These are phyloP conservation scores for Iris macrosiphon DNA, from an alignment of 106 monocot species.

Conservation along the genomic window DNA sequence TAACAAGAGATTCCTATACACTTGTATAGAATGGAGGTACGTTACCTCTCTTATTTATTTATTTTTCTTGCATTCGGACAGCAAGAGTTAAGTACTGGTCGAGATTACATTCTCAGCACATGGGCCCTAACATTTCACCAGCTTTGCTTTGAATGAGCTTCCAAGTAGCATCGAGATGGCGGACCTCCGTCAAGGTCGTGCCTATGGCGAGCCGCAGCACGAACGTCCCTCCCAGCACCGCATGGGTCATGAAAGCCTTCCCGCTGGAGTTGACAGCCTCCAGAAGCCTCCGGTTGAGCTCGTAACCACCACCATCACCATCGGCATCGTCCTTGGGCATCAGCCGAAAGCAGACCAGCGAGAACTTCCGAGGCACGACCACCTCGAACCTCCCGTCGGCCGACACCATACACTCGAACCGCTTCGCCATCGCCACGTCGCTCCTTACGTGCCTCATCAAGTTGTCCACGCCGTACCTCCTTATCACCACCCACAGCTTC, in stretches of 20 bases:
- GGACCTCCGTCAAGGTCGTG: slow-evolving; percentile 34
- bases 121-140: background rate
- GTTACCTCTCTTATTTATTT: no score
- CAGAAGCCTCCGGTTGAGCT: slow-evolving; percentile 27
- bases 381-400: slow-evolving; percentile 31
- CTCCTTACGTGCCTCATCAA: slow-evolving; percentile 29
- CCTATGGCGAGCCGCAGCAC: slow-evolving; percentile 37
- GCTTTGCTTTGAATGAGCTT: slow-evolving; percentile 34
- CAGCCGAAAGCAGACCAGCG: slow-evolving; percentile 33
- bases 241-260: slow-evolving; percentile 34
- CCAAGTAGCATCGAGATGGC: slow-evolving; percentile 39
- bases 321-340: slow-evolving; percentile 2
- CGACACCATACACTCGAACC: slow-evolving; percentile 14
- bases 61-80: no score
- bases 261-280: slow-evolving; percentile 39
- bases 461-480: slow-evolving; percentile 22
- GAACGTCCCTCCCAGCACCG: slow-evolving; percentile 25
- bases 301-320: background rate
- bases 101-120: no score
- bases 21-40: no score
- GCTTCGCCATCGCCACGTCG: slow-evolving; percentile 14
- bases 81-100: no score
- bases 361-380: slow-evolving; percentile 20
- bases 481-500: slow-evolving; percentile 47
- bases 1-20: no score